Conservation (phyloP, 352 stramenopile species). For the Globisporangium lucens region DNA sequence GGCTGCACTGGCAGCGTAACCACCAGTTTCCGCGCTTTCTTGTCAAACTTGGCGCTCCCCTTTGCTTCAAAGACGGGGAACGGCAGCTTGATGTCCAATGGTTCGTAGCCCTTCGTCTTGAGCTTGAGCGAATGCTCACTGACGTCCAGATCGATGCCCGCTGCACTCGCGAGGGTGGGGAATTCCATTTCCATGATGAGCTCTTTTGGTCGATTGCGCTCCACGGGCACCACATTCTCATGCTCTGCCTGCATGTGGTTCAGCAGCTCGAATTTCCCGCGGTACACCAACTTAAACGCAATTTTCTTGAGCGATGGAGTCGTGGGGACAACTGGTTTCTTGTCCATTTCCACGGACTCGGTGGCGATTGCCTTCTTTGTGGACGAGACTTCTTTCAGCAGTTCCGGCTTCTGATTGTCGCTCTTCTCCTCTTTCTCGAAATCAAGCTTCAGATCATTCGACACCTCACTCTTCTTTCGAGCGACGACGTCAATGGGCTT, state of each 20-base stretch:
- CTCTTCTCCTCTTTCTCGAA: not conserved
- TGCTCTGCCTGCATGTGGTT: constrained; percentile 68
- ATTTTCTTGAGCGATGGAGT: constrained; percentile 35
- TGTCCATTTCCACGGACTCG: not conserved
- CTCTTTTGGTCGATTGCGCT: constrained; percentile 49
- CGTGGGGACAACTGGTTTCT: not conserved
- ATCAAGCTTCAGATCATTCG: constrained; percentile 6
- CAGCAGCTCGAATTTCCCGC: constrained; percentile 66
- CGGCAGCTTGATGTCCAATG: constrained; percentile 57
- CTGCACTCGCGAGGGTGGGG: constrained; percentile 49
- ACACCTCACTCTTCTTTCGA: not conserved
- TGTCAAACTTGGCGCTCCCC: constrained; percentile 81
- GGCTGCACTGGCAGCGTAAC: constrained; percentile 81
- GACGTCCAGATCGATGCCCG: constrained; percentile 67
- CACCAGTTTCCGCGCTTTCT: constrained; percentile 61
- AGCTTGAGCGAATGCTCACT: constrained; percentile 49
- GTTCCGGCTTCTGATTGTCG: not conserved
- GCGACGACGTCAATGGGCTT: constrained; percentile 16
- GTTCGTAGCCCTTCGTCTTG: constrained; percentile 37
- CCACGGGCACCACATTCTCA: constrained; percentile 26
- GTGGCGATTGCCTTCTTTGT: not conserved
- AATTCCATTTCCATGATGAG: constrained; percentile 66
- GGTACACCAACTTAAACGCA: constrained; percentile 57
- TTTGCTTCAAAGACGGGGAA: constrained; percentile 79
- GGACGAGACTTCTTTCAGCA: constrained; percentile 22